Evolutionary conservation across 352 stramenopile species (phyloP).

Genomic region (Phytophthora pluvialis): DNA sequence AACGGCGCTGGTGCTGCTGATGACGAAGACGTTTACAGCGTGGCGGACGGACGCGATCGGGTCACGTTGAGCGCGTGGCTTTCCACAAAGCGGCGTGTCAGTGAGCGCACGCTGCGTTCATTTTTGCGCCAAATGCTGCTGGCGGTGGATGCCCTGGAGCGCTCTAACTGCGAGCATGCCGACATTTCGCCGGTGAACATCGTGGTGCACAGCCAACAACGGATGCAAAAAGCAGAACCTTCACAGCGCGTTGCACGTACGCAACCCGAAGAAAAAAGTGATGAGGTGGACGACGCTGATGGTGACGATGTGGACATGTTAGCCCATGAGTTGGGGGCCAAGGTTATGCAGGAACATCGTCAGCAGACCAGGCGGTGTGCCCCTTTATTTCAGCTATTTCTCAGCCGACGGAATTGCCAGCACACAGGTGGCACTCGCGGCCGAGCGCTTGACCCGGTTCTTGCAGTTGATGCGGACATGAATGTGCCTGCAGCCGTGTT

Average conservation of each 20-base stretch:
- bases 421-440: constrained; percentile 9
- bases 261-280: constrained; percentile 16
- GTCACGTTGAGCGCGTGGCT: constrained; percentile 57
- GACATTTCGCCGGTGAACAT: constrained; percentile 68
- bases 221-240: background rate
- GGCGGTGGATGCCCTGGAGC: constrained; percentile 62
- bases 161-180: constrained; percentile 43
- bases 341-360: background rate
- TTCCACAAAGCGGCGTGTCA: constrained; percentile 31
- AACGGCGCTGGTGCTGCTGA: constrained; percentile 29
- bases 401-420: constrained; percentile 39
- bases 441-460: constrained; percentile 14
- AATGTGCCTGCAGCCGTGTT: constrained; percentile 27
- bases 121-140: constrained; percentile 72
- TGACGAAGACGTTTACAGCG: constrained; percentile 51
- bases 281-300: constrained; percentile 15
- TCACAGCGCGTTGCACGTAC: background rate
- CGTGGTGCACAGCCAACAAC: constrained; percentile 41
- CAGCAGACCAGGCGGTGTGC: constrained; percentile 6
- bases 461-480: constrained; percentile 19
- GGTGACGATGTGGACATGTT: constrained; percentile 24
- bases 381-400: constrained; percentile 50
- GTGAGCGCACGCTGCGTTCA: constrained; percentile 49
- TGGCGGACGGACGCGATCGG: constrained; percentile 42
- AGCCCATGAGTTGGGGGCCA: constrained; percentile 8